These are phyloP conservation scores for Begonia masoniana DNA, from an alignment of 306 rosid species.

Conservation along the genomic window DNA sequence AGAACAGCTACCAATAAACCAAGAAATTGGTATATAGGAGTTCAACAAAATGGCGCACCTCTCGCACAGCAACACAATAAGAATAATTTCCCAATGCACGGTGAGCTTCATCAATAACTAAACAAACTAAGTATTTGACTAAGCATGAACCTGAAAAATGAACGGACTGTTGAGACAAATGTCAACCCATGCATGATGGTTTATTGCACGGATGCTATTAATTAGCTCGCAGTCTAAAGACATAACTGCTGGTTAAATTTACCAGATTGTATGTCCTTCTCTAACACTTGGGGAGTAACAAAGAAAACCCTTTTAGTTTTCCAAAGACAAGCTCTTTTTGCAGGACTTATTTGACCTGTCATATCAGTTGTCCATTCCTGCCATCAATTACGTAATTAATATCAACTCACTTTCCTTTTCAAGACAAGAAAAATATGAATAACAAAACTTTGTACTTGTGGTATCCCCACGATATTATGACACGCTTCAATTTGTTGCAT, in stretches of 20 bases:
- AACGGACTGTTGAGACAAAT: too few species aligned
- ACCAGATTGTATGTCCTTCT: conserved; percentile 92
- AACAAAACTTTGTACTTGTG: conserved; percentile 47
- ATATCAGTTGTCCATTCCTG: conserved; percentile 95
- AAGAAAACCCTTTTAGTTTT: conserved; percentile 85
- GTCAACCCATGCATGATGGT: background rate
- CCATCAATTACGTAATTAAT: conserved; percentile 10
- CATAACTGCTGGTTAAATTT: conserved; percentile 4
- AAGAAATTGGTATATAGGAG: conserved; percentile 8
- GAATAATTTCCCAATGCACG: conserved; percentile 86
- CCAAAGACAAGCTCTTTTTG: conserved; percentile 81
- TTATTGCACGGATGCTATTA: too few species aligned
- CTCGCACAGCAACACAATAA: conserved; percentile 80
- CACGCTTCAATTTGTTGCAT: conserved; percentile 93
- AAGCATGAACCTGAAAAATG: conserved; percentile 55
- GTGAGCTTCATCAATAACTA: conserved; percentile 98
- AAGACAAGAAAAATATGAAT: background rate
- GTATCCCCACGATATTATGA: conserved; percentile 87
- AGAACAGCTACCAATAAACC: conserved; percentile 3
- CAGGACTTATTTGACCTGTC: conserved; percentile 85
- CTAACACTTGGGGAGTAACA: conserved; percentile 97
- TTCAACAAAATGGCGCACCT: conserved; percentile 42
- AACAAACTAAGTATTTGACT: conserved; percentile 65
- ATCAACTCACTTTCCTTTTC: too few species aligned
- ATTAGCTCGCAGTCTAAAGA: too few species aligned